Conservation (phyloP, 169 alveolate genomes). For the Eimeria falciformis region DNA sequence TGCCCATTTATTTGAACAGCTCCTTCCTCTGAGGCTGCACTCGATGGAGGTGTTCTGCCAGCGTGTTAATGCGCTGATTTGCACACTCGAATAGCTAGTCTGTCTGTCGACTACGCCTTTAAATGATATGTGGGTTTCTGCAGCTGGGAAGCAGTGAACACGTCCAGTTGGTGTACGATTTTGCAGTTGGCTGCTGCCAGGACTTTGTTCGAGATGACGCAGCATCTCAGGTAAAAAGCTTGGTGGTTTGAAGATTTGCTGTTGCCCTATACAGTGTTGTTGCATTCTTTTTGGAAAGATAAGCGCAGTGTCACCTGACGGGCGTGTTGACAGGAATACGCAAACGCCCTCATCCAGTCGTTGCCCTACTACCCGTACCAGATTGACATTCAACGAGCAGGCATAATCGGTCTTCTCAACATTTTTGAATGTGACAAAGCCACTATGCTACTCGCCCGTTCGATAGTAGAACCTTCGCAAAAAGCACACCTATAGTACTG, state of each 20-base stretch:
- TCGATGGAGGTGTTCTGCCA: too few relatives aligned
- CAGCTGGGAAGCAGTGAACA: constrained; percentile 77
- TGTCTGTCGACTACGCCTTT: neutral
- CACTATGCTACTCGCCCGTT: neutral
- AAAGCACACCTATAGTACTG: neutral
- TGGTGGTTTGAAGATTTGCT: neutral
- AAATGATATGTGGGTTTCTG: neutral
- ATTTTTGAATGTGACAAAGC: constrained; percentile 70
- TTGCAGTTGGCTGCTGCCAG: constrained; percentile 79
- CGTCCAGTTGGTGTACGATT: constrained; percentile 79
- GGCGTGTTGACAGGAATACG: constrained; percentile 71
- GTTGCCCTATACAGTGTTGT: neutral
- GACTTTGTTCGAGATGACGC: constrained; percentile 69
- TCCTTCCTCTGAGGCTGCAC: too few relatives aligned
- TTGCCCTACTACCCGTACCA: constrained; percentile 79
- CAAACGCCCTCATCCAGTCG: constrained; percentile 77
- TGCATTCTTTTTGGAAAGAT: neutral
- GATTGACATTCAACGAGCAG: constrained; percentile 79
- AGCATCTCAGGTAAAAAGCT: constrained; percentile 72
- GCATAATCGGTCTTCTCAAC: constrained; percentile 78
- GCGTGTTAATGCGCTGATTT: too few relatives aligned
- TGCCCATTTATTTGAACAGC: too few relatives aligned
- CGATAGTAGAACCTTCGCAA: neutral
- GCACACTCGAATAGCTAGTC: neutral
- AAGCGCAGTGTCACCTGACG: neutral